phyloP scores from a whole-genome alignment of 305 asterid species.

The Andrographis paniculata region DNA sequence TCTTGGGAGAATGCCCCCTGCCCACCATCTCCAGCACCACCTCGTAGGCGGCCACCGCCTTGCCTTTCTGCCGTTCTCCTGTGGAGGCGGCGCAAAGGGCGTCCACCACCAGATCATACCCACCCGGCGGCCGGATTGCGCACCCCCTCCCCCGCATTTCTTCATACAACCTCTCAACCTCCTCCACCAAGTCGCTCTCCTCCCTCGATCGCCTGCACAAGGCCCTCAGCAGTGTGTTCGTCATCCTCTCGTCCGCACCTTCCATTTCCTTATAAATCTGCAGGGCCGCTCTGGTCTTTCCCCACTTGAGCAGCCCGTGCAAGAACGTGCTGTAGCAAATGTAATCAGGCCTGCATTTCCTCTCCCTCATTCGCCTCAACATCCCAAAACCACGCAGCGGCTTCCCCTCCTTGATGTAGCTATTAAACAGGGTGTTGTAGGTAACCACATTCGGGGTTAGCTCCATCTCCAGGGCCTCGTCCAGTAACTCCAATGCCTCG shows the following conservation, averaged over 20 bases:
- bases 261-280: conserved; percentile 43
- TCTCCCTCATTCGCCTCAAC: conserved; percentile 45
- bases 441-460: conserved; percentile 46
- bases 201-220: conserved; percentile 41
- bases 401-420: conserved; percentile 66
- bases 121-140: conserved; percentile 26
- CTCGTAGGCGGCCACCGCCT: conserved; percentile 23
- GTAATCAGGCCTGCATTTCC: conserved; percentile 48
- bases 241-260: conserved; percentile 49
- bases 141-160: conserved; percentile 25
- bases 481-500: conserved; percentile 59
- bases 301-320: conserved; percentile 72
- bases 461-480: conserved; percentile 41
- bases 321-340: conserved; percentile 51
- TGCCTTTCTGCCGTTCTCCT: no score
- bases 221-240: conserved; percentile 54
- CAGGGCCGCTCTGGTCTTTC: conserved; percentile 33
- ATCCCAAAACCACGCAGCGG: conserved; percentile 44
- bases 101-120: conserved; percentile 43
- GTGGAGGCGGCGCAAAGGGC: conserved; percentile 40
- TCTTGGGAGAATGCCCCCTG: conserved; percentile 45
- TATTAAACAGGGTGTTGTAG: conserved; percentile 64
- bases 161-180: conserved; percentile 29
- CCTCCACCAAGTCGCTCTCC: conserved; percentile 26
- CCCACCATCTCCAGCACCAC: conserved; percentile 35